Percentiles rank a stretch among this genome's conserved stretches.
Conservation (phyloP, 2,329 filamentous ascomycete genomes). For the Epichloe sylvatica region DNA sequence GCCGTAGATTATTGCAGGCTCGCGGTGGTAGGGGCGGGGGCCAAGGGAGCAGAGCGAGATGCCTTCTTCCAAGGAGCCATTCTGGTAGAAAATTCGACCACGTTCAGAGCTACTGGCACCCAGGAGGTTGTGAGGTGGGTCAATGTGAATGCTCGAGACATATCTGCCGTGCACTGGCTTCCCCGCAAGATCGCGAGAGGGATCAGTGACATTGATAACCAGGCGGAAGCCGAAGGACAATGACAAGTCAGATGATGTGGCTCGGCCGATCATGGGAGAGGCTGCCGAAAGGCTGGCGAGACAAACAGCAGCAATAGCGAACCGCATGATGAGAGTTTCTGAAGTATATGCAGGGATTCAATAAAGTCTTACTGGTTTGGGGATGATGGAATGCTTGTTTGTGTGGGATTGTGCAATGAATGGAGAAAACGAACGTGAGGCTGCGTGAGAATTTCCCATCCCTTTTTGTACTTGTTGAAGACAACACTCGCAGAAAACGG, state of each 20-base stretch:
- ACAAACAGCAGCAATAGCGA: not conserved
- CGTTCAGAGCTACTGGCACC: not conserved
- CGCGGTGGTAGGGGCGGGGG: not conserved
- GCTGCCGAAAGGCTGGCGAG: not conserved
- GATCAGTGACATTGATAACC: not conserved
- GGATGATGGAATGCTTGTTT: not conserved
- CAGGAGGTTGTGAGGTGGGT: not conserved
- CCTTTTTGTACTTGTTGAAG: not conserved
- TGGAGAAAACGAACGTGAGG: not conserved
- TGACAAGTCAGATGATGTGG: not conserved
- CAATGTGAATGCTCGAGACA: not conserved
- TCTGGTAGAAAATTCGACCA: conserved; percentile 1
- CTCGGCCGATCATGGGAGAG: not conserved
- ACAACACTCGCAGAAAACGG: no score
- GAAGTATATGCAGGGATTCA: not conserved
- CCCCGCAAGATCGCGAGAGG: not conserved
- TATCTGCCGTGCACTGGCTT: not conserved
- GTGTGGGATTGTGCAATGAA: not conserved
- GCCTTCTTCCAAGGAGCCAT: not conserved
- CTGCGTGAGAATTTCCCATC: not conserved
- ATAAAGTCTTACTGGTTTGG: not conserved
- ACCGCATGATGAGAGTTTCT: not conserved
- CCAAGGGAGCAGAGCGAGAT: not conserved
- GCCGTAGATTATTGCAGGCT: not conserved
- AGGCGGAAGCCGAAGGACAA: not conserved